Percentiles rank a stretch among this genome's conserved stretches.
Conservation (phyloP, 306 rosid species). For the Heteromeles arbutifolia region DNA sequence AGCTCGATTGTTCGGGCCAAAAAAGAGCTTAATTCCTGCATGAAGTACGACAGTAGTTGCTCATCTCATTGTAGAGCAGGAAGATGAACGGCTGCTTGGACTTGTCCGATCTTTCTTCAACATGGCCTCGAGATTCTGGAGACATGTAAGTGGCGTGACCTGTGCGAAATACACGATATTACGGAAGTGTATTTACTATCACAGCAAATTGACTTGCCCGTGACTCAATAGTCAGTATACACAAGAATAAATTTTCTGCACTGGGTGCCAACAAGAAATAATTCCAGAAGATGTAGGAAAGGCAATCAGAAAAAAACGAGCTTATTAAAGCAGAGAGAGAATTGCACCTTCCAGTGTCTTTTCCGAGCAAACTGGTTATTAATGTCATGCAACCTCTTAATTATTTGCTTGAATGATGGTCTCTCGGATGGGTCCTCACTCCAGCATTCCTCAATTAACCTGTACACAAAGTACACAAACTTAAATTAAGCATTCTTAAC, state of each 20-base stretch:
- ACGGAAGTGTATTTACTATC: not conserved
- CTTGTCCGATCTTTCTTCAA: slow-evolving; percentile 43
- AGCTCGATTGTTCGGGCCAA: not conserved
- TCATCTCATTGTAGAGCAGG: slow-evolving; percentile 38
- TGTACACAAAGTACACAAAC: slow-evolving; percentile 26
- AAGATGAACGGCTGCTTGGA: slow-evolving; percentile 35
- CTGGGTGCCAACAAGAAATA: not conserved
- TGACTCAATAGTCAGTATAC: not conserved
- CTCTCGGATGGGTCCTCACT: slow-evolving; percentile 61
- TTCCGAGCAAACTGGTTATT: slow-evolving; percentile 43
- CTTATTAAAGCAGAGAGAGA: slow-evolving; percentile 14
- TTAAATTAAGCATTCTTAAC: slow-evolving; percentile 4
- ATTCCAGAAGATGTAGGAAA: not conserved
- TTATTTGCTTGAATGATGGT: slow-evolving; percentile 78
- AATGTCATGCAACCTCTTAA: slow-evolving; percentile 59
- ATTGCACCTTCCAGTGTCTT: slow-evolving; percentile 70
- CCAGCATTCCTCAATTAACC: slow-evolving; percentile 88
- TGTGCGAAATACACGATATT: slow-evolving; percentile 29
- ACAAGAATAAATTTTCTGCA: not conserved
- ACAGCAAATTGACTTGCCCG: not conserved
- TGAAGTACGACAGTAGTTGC: not conserved
- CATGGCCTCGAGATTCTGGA: slow-evolving; percentile 63
- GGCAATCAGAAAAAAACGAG: not conserved
- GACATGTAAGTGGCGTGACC: slow-evolving; percentile 62
- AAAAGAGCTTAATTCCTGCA: not conserved